These are phyloP conservation scores for Lactarius vividus DNA, from an alignment of 768 basidiomycete genomes.

Conservation along the genomic window DNA sequence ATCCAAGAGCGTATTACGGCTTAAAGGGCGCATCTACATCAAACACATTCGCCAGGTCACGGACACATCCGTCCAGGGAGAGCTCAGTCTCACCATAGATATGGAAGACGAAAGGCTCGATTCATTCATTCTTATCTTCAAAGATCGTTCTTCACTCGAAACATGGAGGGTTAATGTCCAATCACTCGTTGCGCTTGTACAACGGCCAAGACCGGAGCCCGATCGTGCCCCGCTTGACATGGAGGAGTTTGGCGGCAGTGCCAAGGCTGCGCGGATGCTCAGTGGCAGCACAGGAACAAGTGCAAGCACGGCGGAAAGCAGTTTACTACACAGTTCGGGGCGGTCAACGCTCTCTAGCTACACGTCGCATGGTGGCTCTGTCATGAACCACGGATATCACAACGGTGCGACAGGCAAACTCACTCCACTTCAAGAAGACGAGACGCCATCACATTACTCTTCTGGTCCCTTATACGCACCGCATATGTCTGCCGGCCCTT, in stretches of 20 bases:
- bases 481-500: slow-evolving; percentile 69
- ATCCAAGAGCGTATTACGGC: slow-evolving; percentile 70
- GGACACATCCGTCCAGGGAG: slow-evolving; percentile 71
- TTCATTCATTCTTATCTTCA: slow-evolving; percentile 94
- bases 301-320: slow-evolving; percentile 56
- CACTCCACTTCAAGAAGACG: slow-evolving; percentile 28
- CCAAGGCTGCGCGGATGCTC: slow-evolving; percentile 75
- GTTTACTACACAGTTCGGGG: slow-evolving; percentile 58
- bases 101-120: slow-evolving; percentile 96
- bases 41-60: slow-evolving; percentile 90
- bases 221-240: slow-evolving; percentile 33
- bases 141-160: slow-evolving; percentile 84
- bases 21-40: slow-evolving; percentile 95
- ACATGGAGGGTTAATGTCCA: slow-evolving; percentile 86
- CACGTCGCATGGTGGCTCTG: slow-evolving; percentile 46
- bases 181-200: slow-evolving; percentile 68
- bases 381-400: slow-evolving; percentile 21
- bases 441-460: slow-evolving; percentile 18
- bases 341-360: slow-evolving; percentile 73
- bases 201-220: slow-evolving; percentile 42
- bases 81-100: slow-evolving; percentile 92
- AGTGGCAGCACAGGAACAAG: slow-evolving; percentile 67
- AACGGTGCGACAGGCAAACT: slow-evolving; percentile 24
- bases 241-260: slow-evolving; percentile 77
- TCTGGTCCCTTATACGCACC: slow-evolving; percentile 37